phyloP scores from a whole-genome alignment of 202 grass and related monocot genomes.

The Hordeum pubiflorum region DNA sequence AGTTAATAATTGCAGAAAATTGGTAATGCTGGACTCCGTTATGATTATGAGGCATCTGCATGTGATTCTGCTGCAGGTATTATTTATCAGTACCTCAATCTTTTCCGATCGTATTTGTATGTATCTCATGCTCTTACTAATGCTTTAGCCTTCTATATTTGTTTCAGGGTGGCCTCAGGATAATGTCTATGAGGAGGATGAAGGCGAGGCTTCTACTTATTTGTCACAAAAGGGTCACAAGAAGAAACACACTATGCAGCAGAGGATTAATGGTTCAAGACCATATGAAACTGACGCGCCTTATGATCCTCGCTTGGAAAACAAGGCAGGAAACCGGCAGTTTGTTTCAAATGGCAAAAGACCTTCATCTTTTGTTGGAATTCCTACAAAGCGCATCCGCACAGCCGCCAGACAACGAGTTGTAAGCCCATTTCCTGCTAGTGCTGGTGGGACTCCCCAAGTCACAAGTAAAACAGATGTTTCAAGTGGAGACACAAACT shows the following conservation, averaged over 20 bases:
- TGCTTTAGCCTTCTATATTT: conserved; percentile 8
- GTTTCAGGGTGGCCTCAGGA: conserved; percentile 53
- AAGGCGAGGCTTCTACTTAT: conserved; percentile 62
- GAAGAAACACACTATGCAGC: conserved; percentile 52
- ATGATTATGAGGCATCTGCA: conserved; percentile 61
- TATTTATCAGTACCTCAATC: neutral
- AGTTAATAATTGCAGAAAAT: conserved; percentile 53
- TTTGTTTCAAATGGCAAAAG: conserved; percentile 71
- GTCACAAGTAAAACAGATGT: conserved; percentile 72
- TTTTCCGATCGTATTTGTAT: conserved; percentile 1
- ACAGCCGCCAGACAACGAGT: conserved; percentile 61
- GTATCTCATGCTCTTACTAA: conserved; percentile 2
- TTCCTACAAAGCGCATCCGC: conserved; percentile 72
- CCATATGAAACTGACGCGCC: conserved; percentile 42
- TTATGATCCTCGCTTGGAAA: conserved; percentile 59
- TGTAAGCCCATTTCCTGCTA: conserved; percentile 49
- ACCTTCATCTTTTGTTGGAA: conserved; percentile 51
- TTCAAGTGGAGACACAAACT: conserved; percentile 85
- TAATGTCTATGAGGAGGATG: conserved; percentile 76
- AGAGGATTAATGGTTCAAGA: conserved; percentile 46
- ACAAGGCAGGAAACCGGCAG: conserved; percentile 44
- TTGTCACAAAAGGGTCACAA: conserved; percentile 44
- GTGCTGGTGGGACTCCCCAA: conserved; percentile 25
- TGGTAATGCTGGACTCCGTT: conserved; percentile 42
- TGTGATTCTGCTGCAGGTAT: conserved; percentile 73